phyloP scores from a whole-genome alignment of 176 grass and related monocot species.

The barley (Hordeum vulgare) region MorexV3_pseudomolecules_assembly NC_058522.1:508616089-508616588 shows the following conservation, averaged over 20 bases:
- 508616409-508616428: too few relatives aligned
- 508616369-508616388: too few relatives aligned
- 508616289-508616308: not conserved
- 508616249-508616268: not conserved
- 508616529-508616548: not conserved
- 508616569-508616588: not conserved
- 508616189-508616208: constrained; percentile 36
- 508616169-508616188: constrained; percentile 59
- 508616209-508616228: not conserved
- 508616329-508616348: not conserved
- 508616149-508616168: constrained; percentile 91
- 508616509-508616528: not conserved
- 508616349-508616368: too few relatives aligned
- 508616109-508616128: constrained; percentile 79
- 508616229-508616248: not conserved
- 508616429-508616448: too few relatives aligned
- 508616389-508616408: too few relatives aligned
- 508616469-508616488: too few relatives aligned
- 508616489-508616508: too few relatives aligned
- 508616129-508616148: constrained; percentile 94
- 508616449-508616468: too few relatives aligned
- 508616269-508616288: not conserved
- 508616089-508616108: constrained; percentile 49
- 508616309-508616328: not conserved
- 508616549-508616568: not conserved